Evolutionary conservation across 306 rosid genomes (phyloP).

Genomic region (Pterocarpus santalinus): DNA sequence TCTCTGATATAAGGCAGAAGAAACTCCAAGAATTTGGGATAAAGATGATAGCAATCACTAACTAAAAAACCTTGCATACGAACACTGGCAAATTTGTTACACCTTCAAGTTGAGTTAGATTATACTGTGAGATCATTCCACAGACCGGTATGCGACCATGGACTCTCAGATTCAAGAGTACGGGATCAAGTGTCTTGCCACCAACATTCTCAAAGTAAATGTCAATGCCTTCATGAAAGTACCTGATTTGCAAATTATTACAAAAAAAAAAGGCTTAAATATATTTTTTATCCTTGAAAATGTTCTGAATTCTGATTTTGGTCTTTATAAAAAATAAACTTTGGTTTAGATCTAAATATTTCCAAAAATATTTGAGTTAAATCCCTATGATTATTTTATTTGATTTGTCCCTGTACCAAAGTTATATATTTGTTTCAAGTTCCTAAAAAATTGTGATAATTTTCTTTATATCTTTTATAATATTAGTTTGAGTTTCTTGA

Average conservation of each 20-base stretch:
- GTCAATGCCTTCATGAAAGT: constrained; percentile 53
- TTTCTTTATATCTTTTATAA: too few species aligned
- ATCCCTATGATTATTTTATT: too few species aligned
- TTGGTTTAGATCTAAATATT: too few species aligned
- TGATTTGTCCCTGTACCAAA: too few species aligned
- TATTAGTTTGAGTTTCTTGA: too few species aligned
- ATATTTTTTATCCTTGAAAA: too few species aligned
- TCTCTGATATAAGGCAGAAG: constrained; percentile 43
- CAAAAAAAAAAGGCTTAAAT: too few species aligned
- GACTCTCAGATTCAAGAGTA: constrained; percentile 43
- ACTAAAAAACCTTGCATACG: constrained; percentile 39
- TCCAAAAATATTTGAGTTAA: too few species aligned
- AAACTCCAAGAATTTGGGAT: constrained; percentile 47
- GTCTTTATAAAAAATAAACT: too few species aligned
- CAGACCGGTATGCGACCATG: constrained; percentile 39
- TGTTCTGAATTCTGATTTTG: too few species aligned
- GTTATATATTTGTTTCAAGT: too few species aligned
- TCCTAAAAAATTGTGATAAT: too few species aligned
- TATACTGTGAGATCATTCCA: constrained; percentile 56
- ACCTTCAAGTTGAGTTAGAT: constrained; percentile 45
- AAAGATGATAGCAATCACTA: constrained; percentile 18
- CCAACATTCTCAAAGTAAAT: constrained; percentile 53
- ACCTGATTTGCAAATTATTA: neutral
- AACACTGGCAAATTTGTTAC: constrained; percentile 45
- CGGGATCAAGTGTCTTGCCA: constrained; percentile 51